phyloP scores from a whole-genome alignment of 305 asterid species.

The Fraxinus ornus region DNA sequence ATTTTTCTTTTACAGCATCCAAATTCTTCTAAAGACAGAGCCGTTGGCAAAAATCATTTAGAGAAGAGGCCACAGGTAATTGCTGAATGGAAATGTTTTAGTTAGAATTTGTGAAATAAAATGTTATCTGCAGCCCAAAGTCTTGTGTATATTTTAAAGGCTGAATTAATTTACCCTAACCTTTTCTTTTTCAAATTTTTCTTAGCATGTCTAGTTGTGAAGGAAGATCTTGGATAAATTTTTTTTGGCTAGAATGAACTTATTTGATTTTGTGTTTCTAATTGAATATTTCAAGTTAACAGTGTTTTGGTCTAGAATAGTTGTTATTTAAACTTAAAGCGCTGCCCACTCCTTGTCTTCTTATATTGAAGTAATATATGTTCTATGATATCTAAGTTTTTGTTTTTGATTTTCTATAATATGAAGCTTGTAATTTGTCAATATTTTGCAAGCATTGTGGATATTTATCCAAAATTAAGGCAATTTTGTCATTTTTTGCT shows the following conservation, averaged over 20 bases:
- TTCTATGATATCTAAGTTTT: background rate
- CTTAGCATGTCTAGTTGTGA: background rate
- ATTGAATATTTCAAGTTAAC: background rate
- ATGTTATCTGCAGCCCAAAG: background rate
- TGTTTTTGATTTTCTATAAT: background rate
- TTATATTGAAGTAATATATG: background rate
- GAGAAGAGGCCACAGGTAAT: constrained; percentile 72
- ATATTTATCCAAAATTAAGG: background rate
- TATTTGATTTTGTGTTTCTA: background rate
- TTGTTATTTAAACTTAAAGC: background rate
- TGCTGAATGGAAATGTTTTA: constrained; percentile 8
- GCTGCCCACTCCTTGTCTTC: background rate
- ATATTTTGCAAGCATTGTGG: background rate
- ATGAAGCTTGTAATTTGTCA: background rate
- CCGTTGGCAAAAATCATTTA: constrained; percentile 43
- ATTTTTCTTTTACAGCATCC: constrained; percentile 65
- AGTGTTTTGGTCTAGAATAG: background rate
- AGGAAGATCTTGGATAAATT: background rate
- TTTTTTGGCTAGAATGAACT: background rate
- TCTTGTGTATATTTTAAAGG: constrained; percentile 6
- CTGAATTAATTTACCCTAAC: background rate
- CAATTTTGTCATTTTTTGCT: background rate
- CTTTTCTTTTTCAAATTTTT: background rate
- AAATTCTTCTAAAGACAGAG: constrained; percentile 60
- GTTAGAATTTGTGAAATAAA: constrained; percentile 9